phyloP scores from a whole-genome alignment of 768 basidiomycete genomes.

The Tephrocybe sp. region DNA sequence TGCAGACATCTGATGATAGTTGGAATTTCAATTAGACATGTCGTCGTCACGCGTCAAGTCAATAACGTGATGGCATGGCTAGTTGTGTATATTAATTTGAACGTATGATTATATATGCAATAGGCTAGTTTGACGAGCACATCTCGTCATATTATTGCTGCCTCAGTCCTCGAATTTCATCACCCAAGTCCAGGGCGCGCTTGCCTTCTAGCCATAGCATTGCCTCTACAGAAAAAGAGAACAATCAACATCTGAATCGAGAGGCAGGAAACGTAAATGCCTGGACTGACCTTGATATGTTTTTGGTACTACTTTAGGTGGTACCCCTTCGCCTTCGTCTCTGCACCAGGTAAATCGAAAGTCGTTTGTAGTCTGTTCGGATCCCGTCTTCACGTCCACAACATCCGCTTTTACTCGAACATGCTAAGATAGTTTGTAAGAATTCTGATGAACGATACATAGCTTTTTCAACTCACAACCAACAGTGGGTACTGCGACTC shows the following conservation, averaged over 20 bases:
- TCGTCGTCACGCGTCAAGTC: not conserved
- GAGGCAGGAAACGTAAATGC: not conserved
- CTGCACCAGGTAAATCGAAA: constrained; percentile 74
- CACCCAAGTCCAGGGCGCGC: constrained; percentile 67
- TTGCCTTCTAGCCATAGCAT: constrained; percentile 85
- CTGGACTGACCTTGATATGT: constrained; percentile 62
- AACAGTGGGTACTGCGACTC: constrained; percentile 46
- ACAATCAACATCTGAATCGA: constrained; percentile 9
- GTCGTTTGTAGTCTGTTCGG: constrained; percentile 67
- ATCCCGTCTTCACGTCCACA: constrained; percentile 63
- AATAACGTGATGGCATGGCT: not conserved
- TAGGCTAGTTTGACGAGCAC: no score
- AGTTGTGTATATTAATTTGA: no score
- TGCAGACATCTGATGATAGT: no score
- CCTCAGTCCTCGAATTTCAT: constrained; percentile 46
- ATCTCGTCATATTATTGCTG: constrained; percentile 1
- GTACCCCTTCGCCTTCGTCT: constrained; percentile 31
- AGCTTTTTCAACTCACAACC: constrained; percentile 44
- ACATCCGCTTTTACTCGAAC: constrained; percentile 72
- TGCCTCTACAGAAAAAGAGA: constrained; percentile 49
- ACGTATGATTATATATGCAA: no score
- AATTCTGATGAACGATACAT: not conserved
- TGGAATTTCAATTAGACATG: no score
- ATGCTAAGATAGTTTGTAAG: constrained; percentile 40
- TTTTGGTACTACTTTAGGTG: constrained; percentile 57